A percentile compares a stretch with the other conserved stretches of the same genome.
Conservation (phyloP, 257 asterid genomes). For the Lantana camara region DNA sequence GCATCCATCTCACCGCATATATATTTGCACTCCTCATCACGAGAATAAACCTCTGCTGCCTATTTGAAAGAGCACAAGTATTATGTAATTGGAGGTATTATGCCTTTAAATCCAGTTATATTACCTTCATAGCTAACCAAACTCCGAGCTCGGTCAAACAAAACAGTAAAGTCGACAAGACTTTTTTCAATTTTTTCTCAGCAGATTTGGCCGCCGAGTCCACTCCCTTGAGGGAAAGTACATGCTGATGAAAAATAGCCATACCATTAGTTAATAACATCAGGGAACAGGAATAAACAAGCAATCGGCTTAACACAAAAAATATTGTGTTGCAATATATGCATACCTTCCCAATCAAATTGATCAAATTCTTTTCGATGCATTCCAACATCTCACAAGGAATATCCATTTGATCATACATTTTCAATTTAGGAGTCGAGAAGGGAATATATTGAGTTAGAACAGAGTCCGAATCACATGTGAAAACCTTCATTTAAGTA, state of each 20-base stretch:
- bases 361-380: slow-evolving; percentile 32
- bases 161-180: slow-evolving; percentile 42
- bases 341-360: slow-evolving; percentile 47
- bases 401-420: slow-evolving; percentile 37
- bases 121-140: slow-evolving; percentile 81
- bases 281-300: slow-evolving; percentile 1
- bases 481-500: slow-evolving; percentile 63
- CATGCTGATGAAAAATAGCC: slow-evolving; percentile 46
- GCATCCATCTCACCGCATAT: slow-evolving; percentile 51
- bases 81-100: background rate
- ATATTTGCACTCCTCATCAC: slow-evolving; percentile 36
- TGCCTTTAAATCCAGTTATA: slow-evolving; percentile 1
- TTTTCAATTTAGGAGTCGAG: slow-evolving; percentile 58
- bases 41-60: slow-evolving; percentile 71
- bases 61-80: slow-evolving; percentile 27
- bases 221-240: slow-evolving; percentile 27
- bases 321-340: background rate
- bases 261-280: slow-evolving; percentile 26
- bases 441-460: slow-evolving; percentile 50
- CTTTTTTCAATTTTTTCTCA: slow-evolving; percentile 42
- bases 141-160: slow-evolving; percentile 76
- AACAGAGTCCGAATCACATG: slow-evolving; percentile 57
- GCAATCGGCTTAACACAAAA: background rate
- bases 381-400: slow-evolving; percentile 27
- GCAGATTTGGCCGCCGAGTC: slow-evolving; percentile 43